Evolutionary conservation across 2,329 filamentous ascomycete species (phyloP).

Genomic region (Mollisiaceae sp.): DNA sequence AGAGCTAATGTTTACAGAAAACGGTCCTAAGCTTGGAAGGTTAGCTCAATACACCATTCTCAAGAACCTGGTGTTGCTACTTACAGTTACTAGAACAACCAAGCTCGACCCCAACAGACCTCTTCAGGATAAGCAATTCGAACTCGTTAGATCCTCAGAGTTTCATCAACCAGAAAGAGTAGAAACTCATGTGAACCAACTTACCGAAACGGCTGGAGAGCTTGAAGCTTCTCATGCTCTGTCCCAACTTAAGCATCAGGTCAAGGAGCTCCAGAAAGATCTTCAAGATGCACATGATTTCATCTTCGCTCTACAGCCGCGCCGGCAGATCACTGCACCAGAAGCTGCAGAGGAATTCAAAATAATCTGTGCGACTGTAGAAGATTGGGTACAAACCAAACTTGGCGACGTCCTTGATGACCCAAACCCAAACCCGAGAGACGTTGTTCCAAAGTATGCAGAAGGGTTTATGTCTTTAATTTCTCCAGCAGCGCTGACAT

Average conservation of each 20-base stretch:
- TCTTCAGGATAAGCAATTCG: not conserved
- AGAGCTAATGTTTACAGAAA: not conserved
- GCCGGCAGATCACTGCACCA: constrained; percentile 16
- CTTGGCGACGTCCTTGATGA: constrained; percentile 20
- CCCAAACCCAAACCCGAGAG: not conserved
- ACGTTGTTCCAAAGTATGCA: not conserved
- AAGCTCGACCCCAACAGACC: not conserved
- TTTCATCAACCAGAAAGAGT: not conserved
- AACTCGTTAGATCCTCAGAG: not conserved
- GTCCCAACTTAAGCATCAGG: not conserved
- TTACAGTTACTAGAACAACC: not conserved
- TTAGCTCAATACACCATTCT: not conserved
- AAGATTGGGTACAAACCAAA: constrained; percentile 24
- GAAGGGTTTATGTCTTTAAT: constrained; percentile 18
- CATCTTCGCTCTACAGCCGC: constrained; percentile 25
- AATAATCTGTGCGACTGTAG: constrained; percentile 18
- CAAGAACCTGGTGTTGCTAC: too few relatives aligned
- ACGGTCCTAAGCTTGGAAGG: not conserved
- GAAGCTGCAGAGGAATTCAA: constrained; percentile 24
- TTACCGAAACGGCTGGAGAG: not conserved
- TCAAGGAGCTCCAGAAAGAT: constrained; percentile 14
- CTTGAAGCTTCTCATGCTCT: not conserved
- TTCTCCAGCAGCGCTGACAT: constrained; percentile 13
- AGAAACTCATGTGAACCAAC: not conserved
- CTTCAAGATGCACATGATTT: constrained; percentile 25